Percentiles rank a stretch among this genome's conserved stretches.
Evolutionary conservation across 2,329 filamentous ascomycete species (phyloP).

Genomic region (Sordariomycetes sp.): DNA sequence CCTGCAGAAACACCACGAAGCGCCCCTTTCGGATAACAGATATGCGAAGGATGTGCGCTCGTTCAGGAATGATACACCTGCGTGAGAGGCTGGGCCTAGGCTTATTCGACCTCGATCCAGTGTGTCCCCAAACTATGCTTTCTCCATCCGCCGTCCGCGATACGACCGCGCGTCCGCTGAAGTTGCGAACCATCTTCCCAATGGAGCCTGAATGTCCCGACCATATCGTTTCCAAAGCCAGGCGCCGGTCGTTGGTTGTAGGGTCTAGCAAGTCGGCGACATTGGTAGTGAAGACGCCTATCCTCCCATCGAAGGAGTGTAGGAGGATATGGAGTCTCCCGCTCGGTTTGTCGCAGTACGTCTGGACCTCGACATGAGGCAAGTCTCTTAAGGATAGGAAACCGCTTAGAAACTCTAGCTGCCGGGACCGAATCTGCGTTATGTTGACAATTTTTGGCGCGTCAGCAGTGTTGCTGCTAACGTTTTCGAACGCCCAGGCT

Average conservation of each 20-base stretch:
- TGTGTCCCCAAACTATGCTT: conserved; percentile 74
- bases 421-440: conserved; percentile 58
- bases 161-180: conserved; percentile 69
- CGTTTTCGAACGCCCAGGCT: conserved; percentile 85
- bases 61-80: conserved; percentile 58
- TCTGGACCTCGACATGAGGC: conserved; percentile 57
- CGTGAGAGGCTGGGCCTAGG: conserved; percentile 43
- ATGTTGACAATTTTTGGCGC: conserved; percentile 74
- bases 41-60: conserved; percentile 69
- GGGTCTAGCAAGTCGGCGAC: conserved; percentile 77
- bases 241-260: conserved; percentile 46
- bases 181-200: conserved; percentile 80
- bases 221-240: conserved; percentile 61
- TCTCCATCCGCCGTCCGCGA: conserved; percentile 74
- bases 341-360: conserved; percentile 58
- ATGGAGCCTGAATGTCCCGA: conserved; percentile 76
- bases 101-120: conserved; percentile 17
- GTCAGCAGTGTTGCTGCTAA: conserved; percentile 60
- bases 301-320: conserved; percentile 77
- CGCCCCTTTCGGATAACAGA: conserved; percentile 68
- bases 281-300: conserved; percentile 72
- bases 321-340: conserved; percentile 65
- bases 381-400: conserved; percentile 13
- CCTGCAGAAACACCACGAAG: conserved; percentile 72
- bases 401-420: conserved; percentile 36